Percentiles rank a stretch among this genome's conserved stretches.
Evolutionary conservation across 2,329 filamentous ascomycete genomes (phyloP).

Genomic region (Talaromyces sp.): DNA sequence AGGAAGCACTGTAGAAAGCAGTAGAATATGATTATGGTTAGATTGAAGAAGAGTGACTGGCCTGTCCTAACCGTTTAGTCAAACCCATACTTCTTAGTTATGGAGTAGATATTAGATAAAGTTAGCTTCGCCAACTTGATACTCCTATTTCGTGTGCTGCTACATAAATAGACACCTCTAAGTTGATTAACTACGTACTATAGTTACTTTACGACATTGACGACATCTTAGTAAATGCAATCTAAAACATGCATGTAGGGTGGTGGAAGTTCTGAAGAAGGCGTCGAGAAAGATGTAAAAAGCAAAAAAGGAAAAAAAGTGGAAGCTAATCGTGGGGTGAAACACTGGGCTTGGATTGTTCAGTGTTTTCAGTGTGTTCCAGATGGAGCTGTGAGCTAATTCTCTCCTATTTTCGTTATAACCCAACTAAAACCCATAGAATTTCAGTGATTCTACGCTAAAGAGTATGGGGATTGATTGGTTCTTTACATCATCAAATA

Average conservation of each 20-base stretch:
- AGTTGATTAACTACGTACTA: background rate
- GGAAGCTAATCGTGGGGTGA: constrained; percentile 19
- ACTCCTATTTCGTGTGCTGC: background rate
- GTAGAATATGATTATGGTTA: constrained; percentile 6
- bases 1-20: background rate
- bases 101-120: background rate
- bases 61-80: background rate
- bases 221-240: background rate
- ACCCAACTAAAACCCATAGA: constrained; percentile 1
- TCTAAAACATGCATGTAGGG: constrained; percentile 2
- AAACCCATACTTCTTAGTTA: background rate
- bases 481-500: constrained; percentile 5
- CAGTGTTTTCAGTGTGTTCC: constrained; percentile 14
- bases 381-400: constrained; percentile 16
- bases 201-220: background rate
- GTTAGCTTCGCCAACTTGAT: background rate
- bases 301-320: constrained; percentile 7
- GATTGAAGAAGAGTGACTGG: constrained; percentile 6
- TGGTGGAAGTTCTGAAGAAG: constrained; percentile 3
- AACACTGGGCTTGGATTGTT: constrained; percentile 15
- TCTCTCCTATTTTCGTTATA: background rate
- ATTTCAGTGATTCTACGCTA: background rate
- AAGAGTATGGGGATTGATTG: constrained; percentile 2
- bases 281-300: constrained; percentile 5
- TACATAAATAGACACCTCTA: background rate